Evolutionary conservation across 2,329 filamentous ascomycete genomes (phyloP), one percentile per base, ranked within the genome.

Genomic region (Sporothrix curviconia): DNA sequence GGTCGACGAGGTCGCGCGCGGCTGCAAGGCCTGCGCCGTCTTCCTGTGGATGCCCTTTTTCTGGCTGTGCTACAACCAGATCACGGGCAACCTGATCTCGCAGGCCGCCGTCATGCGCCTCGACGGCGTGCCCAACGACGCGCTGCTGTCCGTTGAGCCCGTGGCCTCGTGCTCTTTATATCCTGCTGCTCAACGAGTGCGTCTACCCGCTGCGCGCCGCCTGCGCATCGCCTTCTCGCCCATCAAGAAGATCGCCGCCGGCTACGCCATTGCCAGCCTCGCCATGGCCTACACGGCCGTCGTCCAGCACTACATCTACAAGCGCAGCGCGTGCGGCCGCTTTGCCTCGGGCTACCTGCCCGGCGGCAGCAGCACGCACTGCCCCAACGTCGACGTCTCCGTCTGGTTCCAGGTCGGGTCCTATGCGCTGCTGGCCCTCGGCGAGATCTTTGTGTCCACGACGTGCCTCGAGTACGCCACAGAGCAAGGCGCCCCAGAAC

Each of bases 1-100:
- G 87, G 88, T 92, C 34, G 87, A 90, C 67, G 86, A 92, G 67
- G 83, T 91, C 17, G 78, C 78, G 54, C 85, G 87, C 71, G 87
- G 86, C 60, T 74, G 88, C 57, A 76, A 80, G 64, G 85, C 86
- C 57, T 89, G 85, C 74, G 77, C 81, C 62, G 86, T 90, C 34
- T 92, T 89, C 70, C 70, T 84, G 61, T 90, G 86, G 76, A 80
- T 85, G 57, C 86, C 86, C 40, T 78, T 84, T 62, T 83, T 81
- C 71, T 83, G 79, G 74, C 71, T 79, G 56, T 75, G 76, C 28
- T 82, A 83, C 69, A 80, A 79, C 71, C 79, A 84, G 69, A 78
- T 85, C 70, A 81, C 78, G 52, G 78, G 76, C 67, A 84, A 84
- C 69, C 68, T 84, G 19, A 79, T 79, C 34, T 81, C 78, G 12